Evolutionary conservation across 2,329 filamentous ascomycete genomes (phyloP).

Genomic region (Aureobasidium sp.): DNA sequence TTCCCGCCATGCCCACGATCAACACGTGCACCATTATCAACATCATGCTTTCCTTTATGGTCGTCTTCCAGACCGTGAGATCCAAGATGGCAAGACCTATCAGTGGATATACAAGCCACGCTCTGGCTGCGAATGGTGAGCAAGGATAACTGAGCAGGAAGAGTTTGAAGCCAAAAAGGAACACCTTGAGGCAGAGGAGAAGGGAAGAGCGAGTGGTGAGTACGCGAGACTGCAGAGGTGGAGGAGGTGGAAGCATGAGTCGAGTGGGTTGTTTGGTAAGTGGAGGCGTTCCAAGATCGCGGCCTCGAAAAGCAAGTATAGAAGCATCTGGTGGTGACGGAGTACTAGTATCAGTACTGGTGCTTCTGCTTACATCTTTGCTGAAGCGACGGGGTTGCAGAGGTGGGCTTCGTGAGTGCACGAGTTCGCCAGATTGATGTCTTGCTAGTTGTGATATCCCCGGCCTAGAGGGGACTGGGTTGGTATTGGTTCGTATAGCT

Average conservation of each 20-base stretch:
- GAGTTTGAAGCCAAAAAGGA: conserved; percentile 61
- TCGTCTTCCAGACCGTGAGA: conserved; percentile 31
- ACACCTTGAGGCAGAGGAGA: conserved; percentile 38
- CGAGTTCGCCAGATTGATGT: neutral
- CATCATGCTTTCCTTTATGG: conserved; percentile 30
- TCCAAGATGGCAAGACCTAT: conserved; percentile 63
- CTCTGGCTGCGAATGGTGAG: conserved; percentile 59
- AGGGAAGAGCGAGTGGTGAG: conserved; percentile 25
- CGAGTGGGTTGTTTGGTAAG: conserved; percentile 22
- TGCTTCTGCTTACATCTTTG: neutral
- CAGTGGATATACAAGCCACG: conserved; percentile 57
- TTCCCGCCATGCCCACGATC: conserved; percentile 30
- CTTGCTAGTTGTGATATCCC: conserved; percentile 10
- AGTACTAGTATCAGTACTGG: neutral
- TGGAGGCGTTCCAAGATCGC: neutral
- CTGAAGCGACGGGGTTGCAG: neutral
- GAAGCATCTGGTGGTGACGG: conserved; percentile 12
- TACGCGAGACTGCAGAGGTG: conserved; percentile 21
- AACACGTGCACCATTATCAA: conserved; percentile 41
- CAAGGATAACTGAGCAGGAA: conserved; percentile 58
- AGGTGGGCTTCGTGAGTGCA: neutral
- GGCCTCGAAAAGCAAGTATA: conserved; percentile 9
- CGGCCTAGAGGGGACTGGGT: conserved; percentile 16
- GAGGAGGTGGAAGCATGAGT: conserved; percentile 29
- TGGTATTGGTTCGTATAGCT: conserved; percentile 18